Base-by-base conservation (phyloP, 2,329 filamentous ascomycete genomes). In the Nigrospora osmanthi region DNA sequence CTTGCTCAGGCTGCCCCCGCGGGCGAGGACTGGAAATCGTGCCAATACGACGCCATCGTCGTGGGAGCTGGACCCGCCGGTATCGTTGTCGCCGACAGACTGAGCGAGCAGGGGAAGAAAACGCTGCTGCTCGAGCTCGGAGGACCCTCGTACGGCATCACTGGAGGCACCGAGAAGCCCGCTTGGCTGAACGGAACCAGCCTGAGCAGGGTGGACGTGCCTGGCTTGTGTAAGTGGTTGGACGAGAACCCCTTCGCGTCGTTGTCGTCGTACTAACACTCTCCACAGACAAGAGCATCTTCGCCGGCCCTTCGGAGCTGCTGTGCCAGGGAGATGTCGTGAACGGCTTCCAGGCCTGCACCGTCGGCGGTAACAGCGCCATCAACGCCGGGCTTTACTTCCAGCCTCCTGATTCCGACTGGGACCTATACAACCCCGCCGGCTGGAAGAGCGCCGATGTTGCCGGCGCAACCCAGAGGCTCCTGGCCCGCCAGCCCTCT, bases 351-450 rank as follows among this genome's bases (percentile, higher is more conserved):
- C 64, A 69, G 19, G 75, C 68, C 28, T 79, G 75, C 54, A 70
- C 71, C 0, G 61, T 76, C 13, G 73, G 74, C 6, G 74, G 74
- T 10, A 69, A 66, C 46, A 73, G 69, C 39, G 72, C 74, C 11
- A 73, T 78, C 57, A 78, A 78, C 45, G 74, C 73, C 6, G 73
- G 73, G 10, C 55, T 77, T 1, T 76, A 68, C 55, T 75, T 76
- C 48, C 67, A 76, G 48, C 73, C 74, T 6, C 73, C 73, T 1
- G 67, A 70, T 1, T 70, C 69, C 2, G 74, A 78, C 49, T 77
- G 70, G 63, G 70, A 77, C 51, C 56, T 65, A 9, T 75, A 72
- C 41, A 69, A 70, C 43, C 72, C 72, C 0, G 48, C 57, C 0
- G 71, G 69, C 13, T 78, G 75, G 75, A 75, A 74, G 54, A 71